Conservation (phyloP, 106 monocot species). For the Apostasia ramifera region DNA sequence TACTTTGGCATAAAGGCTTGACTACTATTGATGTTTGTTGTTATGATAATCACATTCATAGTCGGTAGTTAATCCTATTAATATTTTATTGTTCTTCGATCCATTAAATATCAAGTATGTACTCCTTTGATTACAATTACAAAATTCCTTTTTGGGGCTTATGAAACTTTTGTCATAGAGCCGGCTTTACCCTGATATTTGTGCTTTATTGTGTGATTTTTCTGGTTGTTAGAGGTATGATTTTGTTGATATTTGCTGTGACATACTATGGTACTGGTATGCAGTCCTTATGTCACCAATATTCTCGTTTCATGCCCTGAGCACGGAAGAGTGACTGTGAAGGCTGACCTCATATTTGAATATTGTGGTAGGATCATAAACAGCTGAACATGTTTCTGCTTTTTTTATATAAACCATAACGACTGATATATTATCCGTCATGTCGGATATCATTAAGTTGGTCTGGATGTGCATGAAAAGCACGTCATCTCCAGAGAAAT, state of each 20-base stretch:
- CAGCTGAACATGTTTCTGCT: not conserved
- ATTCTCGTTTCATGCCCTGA: constrained; percentile 61
- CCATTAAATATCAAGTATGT: too few species aligned
- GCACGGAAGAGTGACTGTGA: constrained; percentile 69
- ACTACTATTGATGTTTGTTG: too few species aligned
- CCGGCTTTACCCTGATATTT: too few species aligned
- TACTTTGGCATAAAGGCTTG: not conserved
- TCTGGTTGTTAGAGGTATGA: too few species aligned
- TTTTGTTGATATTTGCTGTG: too few species aligned
- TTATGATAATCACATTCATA: too few species aligned
- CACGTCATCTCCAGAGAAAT: constrained; percentile 36
- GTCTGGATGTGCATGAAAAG: constrained; percentile 80
- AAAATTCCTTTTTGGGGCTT: too few species aligned
- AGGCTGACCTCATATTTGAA: constrained; percentile 75
- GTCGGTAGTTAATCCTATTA: too few species aligned
- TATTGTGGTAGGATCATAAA: constrained; percentile 61
- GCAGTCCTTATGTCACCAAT: constrained; percentile 64
- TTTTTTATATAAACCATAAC: not conserved
- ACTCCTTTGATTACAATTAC: too few species aligned
- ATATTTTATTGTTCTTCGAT: too few species aligned
- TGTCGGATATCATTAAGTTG: constrained; percentile 42
- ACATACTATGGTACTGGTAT: not conserved
- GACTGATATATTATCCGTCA: constrained; percentile 11
- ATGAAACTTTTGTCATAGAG: too few species aligned
- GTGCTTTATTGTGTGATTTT: too few species aligned